Evolutionary conservation across 179 eudicot species (phyloP).

Genomic region (Gypsophila paniculata): DNA sequence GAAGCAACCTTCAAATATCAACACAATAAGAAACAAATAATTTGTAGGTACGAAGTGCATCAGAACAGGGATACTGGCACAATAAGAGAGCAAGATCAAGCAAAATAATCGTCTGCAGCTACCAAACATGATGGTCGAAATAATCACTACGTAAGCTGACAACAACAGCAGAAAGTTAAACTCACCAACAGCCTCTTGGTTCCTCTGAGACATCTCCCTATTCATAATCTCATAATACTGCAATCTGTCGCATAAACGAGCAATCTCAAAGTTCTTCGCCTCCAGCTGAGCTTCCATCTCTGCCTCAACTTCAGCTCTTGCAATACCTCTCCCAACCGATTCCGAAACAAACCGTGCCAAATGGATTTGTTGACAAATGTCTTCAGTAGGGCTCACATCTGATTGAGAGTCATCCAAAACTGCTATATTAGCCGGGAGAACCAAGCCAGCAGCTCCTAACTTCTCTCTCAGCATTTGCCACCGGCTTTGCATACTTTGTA

Average conservation of each 20-base stretch:
- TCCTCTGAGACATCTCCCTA: conserved; percentile 94
- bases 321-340: conserved; percentile 65
- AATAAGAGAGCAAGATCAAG: not conserved
- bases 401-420: conserved; percentile 39
- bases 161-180: not conserved
- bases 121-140: not conserved
- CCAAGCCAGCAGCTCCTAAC: conserved; percentile 58
- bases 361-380: conserved; percentile 58
- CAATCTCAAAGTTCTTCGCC: conserved; percentile 74
- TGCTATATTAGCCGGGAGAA: conserved; percentile 49
- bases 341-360: conserved; percentile 67
- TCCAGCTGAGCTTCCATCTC: conserved; percentile 74
- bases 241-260: conserved; percentile 73
- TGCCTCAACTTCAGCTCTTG: conserved; percentile 75
- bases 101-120: not conserved
- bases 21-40: not conserved
- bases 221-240: conserved; percentile 87
- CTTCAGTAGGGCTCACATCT: conserved; percentile 42
- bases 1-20: not conserved
- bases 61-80: not conserved
- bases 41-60: not conserved
- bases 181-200: conserved; percentile 94
- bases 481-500: conserved; percentile 45
- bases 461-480: conserved; percentile 61
- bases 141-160: not conserved